Base-by-base conservation (phyloP, 176 grass and related monocot genomes). In the Ampelocalamus luodianensis region DNA sequence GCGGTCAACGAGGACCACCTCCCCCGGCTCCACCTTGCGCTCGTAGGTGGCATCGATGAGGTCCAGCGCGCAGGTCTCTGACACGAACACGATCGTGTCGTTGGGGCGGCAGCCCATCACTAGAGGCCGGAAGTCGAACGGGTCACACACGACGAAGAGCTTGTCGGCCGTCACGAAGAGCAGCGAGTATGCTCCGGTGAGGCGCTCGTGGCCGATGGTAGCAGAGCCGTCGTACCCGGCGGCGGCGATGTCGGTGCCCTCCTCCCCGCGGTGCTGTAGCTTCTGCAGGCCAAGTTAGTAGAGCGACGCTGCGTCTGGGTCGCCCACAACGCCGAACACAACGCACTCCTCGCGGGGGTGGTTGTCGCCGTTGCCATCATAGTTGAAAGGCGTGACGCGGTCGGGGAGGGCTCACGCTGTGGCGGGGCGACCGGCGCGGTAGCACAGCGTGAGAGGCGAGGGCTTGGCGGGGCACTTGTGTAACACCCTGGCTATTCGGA, bases 281-380 rank as follows among this genome's bases (percentile, higher is more conserved):
- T 92, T 93, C 82, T 99, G 93, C 63, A 99, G 85, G 40, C 88
- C 93, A 0, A 94, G 88, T 78, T 91, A 91, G 86, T 90, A 96
- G 22, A 99, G 83, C 51, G 80, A 90, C 10, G 91, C 42, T 2
- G 93, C 96, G 62, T 96, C 90, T 4, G 88, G 90, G 76, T 99
- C 96, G 1, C 96, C 93, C 20, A 99, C 87, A 18, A 99, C 88
- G 17, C 88, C 91, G 72, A 99, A 83, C 26, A 99, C 93, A 63
- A 93, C 90, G 83, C 96, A 96, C 93, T 99, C 93, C 87, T 99
- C 93, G 34, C 93, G 93, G 3, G 93, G 96, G 78, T 99, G 92
- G 79, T 96, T 93, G 1, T 89, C 85, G 15, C 74, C 74, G 36
- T 37, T 37, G 36, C 36, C 36, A 4, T 37, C 36, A 37, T 37